phyloP scores from a whole-genome alignment of 257 asterid genomes.

The Capsicum chinense region DNA sequence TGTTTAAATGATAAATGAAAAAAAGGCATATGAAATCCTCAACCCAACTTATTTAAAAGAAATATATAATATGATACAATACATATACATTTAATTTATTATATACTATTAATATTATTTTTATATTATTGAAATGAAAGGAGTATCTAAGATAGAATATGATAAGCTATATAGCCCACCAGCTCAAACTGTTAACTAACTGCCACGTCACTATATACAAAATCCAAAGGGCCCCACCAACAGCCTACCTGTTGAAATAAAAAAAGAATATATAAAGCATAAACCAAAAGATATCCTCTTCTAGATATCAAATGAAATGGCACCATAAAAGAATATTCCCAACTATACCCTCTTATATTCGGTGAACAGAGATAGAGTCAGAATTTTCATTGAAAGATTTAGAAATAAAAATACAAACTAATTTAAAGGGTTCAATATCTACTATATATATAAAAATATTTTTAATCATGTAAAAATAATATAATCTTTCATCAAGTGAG shows the following conservation, averaged over 20 bases:
- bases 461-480: too few relatives aligned
- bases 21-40: not conserved
- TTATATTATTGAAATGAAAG: not conserved
- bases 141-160: not conserved
- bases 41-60: not conserved
- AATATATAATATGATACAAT: not conserved
- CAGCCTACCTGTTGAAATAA: not conserved
- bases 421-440: too few relatives aligned
- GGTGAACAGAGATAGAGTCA: too few relatives aligned
- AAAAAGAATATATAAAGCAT: conserved; percentile 43
- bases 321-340: conserved; percentile 69
- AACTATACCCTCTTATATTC: conserved; percentile 28
- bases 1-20: too few relatives aligned
- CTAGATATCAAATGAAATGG: not conserved
- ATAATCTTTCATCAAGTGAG: too few relatives aligned
- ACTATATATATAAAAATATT: too few relatives aligned
- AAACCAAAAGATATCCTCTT: conserved; percentile 70
- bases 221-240: conserved; percentile 10
- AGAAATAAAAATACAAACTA: too few relatives aligned
- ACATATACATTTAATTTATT: too few relatives aligned
- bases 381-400: too few relatives aligned
- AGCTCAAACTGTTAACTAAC: too few relatives aligned
- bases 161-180: not conserved
- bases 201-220: not conserved
- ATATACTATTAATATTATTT: not conserved